Evolutionary conservation across 73 alveolate genomes (phyloP).

Genomic region (Paramecium tetraurelia): DNA sequence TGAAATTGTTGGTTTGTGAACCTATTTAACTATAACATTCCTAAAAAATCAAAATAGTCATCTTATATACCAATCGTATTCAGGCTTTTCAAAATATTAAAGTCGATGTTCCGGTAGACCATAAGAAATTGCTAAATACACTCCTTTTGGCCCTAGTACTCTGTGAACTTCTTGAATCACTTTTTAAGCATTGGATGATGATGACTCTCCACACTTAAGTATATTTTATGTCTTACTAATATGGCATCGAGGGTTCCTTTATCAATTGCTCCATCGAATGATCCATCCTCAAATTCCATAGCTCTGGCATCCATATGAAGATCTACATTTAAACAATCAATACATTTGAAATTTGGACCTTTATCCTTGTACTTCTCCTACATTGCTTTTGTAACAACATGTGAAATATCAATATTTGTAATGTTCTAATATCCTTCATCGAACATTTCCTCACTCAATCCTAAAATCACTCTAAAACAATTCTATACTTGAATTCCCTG

Average conservation of each 20-base stretch:
- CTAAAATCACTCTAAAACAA: constrained; percentile 16
- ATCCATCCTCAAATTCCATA: constrained; percentile 85
- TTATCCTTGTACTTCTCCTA: constrained; percentile 92
- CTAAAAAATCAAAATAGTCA: neutral
- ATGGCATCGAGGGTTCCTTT: constrained; percentile 95
- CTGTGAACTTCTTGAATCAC: constrained; percentile 90
- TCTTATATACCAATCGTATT: constrained; percentile 69
- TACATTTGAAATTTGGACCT: constrained; percentile 88
- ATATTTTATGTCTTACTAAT: constrained; percentile 45
- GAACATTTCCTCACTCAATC: constrained; percentile 96
- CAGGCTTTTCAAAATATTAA: constrained; percentile 84
- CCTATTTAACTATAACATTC: constrained; percentile 81
- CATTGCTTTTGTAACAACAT: constrained; percentile 94
- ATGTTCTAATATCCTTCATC: constrained; percentile 95
- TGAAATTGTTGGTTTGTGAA: constrained; percentile 88
- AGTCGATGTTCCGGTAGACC: constrained; percentile 92
- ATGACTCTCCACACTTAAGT: constrained; percentile 92
- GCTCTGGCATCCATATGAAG: constrained; percentile 91
- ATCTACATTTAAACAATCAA: neutral
- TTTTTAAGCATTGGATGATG: constrained; percentile 89
- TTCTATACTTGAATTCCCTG: constrained; percentile 89
- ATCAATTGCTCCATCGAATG: constrained; percentile 93
- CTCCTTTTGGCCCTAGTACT: constrained; percentile 94
- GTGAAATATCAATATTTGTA: constrained; percentile 90
- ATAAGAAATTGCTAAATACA: constrained; percentile 88